Percentiles rank a stretch among this genome's conserved stretches.
Evolutionary conservation across 176 grass and related monocot species (phyloP).

Genomic region (Raddia guianensis): DNA sequence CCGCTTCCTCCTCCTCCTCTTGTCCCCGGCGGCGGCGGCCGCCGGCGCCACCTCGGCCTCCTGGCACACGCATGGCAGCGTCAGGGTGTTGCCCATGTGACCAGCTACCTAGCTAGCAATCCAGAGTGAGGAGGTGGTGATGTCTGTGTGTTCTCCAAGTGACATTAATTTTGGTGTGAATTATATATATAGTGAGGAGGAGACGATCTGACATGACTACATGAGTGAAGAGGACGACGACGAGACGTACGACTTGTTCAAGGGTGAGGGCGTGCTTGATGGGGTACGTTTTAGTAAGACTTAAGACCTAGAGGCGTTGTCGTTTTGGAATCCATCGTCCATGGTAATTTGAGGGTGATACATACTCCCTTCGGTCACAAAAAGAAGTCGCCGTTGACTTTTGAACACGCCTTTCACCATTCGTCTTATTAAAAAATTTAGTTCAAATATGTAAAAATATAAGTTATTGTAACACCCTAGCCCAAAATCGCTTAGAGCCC

Average conservation of each 20-base stretch:
- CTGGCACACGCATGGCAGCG: conserved; percentile 30
- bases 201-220: background rate
- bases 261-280: background rate
- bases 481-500: too few species aligned
- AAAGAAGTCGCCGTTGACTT: too few species aligned
- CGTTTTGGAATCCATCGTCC: background rate
- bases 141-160: background rate
- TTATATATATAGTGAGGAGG: conserved; percentile 17
- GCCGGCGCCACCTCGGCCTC: background rate
- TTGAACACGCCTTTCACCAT: too few species aligned
- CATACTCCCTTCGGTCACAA: too few species aligned
- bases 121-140: background rate
- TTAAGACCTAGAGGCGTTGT: background rate
- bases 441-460: too few species aligned
- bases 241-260: conserved; percentile 4
- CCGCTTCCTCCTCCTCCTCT: background rate
- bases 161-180: background rate
- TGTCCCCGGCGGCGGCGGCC: background rate
- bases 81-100: conserved; percentile 49
- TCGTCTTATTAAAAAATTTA: too few species aligned
- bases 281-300: background rate
- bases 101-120: background rate
- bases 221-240: background rate
- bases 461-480: too few species aligned
- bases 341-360: background rate